Base-by-base conservation (phyloP, 495 filamentous ascomycete species). In the Talaromyces thailandensis region DNA sequence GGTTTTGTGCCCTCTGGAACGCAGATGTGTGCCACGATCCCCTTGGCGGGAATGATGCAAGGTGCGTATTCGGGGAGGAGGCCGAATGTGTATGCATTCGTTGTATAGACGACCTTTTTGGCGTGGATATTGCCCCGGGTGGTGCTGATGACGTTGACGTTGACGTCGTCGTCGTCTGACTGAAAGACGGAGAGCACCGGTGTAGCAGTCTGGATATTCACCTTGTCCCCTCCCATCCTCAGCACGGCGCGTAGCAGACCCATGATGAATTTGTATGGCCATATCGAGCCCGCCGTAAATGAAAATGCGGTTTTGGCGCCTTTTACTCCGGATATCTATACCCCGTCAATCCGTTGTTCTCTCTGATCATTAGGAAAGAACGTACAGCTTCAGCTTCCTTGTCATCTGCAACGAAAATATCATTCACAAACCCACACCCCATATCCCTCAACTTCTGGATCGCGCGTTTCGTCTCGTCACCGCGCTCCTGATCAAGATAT, bases 261-360 rank as follows among this genome's bases (percentile, higher is more conserved):
- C 7, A 85, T 72, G 8, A 94, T 84, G 24, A 93, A 81, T 71
- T 95, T 95, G 70, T 94, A 95, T 0, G 92, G 92, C 90, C 90
- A 95, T 5, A 85, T 68, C 35, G 76, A 74, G 0, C 73, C 81
- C 2, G 83, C 76, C 2, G 70, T 67, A 12, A 72, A 72, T 4
- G 64, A 65, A 51, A 76, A 72, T 12, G 75, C 80, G 0, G 79
- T 71, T 18, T 62, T 70, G 0, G 81, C 81, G 4, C 78, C 81
- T 40, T 77, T 75, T 16, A 83, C 81, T 23, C 74, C 76, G 24
- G 73, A 68, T n/a, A 78, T 68, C 32, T 63, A 8, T 2, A 12
- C 9, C 14, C 4, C 40, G 7, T 45, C n/a, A 48, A 6, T 45
- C 40, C 6, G 0, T 18, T 45, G 0, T 3, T 48, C n/a, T 21